Evolutionary conservation across 2,329 filamentous ascomycete species (phyloP), one percentile per base, ranked within the genome.

Genomic region (Aureobasidium sp.): DNA sequence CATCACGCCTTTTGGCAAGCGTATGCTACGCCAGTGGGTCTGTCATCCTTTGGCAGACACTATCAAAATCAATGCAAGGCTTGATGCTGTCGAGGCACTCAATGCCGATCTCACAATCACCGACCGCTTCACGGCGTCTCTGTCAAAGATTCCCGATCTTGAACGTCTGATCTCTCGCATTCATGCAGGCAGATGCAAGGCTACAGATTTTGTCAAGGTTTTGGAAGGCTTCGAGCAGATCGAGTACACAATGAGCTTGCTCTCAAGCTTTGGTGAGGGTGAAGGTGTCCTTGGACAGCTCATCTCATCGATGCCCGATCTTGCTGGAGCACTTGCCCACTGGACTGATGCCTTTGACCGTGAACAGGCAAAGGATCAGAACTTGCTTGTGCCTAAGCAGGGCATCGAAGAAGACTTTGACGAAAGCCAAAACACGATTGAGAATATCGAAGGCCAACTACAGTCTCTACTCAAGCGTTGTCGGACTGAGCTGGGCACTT

Each of bases 171-270:
- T 97, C 60, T 99, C 94, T 29, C 88, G 94, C 9, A 88, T 99
- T 12, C 94, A 99, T 70, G 94, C 94, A 0, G 90, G 90, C 0
- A 86, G 86, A n/a, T 97, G 92, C 77, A 90, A 87, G 70, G 84
- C 92, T 0, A 89, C 94, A 62, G 94, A 99, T 72, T 99, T 99
- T 73, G 86, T 97, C 50, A 89, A 87, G 52, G 93, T 97, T 0
- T 80, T 99, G 0, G 92, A 97, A 73, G 94, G 94, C 0, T 99
- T 97, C 68, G 94, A 97, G 77, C 93, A 97, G 75, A 97, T 99
- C 50, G 92, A 97, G 66, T 94, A 96, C 73, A 96, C 92, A 0
- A 90, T 96, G 82, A 84, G 85, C 57, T 81, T 97, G 26, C 82
- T 97, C 1, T 81, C 83, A 51, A 82, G 87, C 9, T 89, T 89